These are phyloP conservation scores for Penicillium coprophilum DNA, from an alignment of 495 filamentous ascomycete genomes.

Conservation along the genomic window DNA sequence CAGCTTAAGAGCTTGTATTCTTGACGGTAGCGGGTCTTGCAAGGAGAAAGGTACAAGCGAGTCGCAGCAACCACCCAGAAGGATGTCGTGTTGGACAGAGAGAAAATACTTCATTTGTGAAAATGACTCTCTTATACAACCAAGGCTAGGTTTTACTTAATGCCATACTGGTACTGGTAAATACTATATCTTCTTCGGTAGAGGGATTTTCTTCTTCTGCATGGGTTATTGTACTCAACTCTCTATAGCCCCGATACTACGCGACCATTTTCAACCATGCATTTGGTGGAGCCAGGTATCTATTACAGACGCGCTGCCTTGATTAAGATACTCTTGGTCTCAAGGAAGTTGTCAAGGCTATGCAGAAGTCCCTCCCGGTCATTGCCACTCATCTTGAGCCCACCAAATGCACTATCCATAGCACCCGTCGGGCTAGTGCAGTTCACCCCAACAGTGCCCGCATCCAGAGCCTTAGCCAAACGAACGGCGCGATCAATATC, in stretches of 20 bases:
- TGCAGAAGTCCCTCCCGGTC: slow-evolving; percentile 60
- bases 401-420: slow-evolving; percentile 74
- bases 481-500: slow-evolving; percentile 58
- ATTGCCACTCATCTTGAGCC: slow-evolving; percentile 89
- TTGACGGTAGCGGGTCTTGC: too few species aligned
- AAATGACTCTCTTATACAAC: too few species aligned
- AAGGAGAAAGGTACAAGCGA: too few species aligned
- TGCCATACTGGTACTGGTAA: not conserved
- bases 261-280: not conserved
- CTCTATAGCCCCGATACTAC: not conserved
- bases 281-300: not conserved
- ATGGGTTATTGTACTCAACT: not conserved
- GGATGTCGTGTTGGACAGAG: too few species aligned
- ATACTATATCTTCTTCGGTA: not conserved
- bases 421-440: slow-evolving; percentile 61
- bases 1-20: too few species aligned
- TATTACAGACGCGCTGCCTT: slow-evolving; percentile 12
- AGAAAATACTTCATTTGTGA: too few species aligned
- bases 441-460: slow-evolving; percentile 84
- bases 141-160: too few species aligned
- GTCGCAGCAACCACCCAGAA: too few species aligned
- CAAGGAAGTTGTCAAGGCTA: slow-evolving; percentile 50
- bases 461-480: slow-evolving; percentile 33
- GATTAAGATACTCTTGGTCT: slow-evolving; percentile 48
- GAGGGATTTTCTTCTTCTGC: not conserved